Evolutionary conservation across 2,329 filamentous ascomycete species (phyloP).

Genomic region (Dothideomycetes sp.): DNA sequence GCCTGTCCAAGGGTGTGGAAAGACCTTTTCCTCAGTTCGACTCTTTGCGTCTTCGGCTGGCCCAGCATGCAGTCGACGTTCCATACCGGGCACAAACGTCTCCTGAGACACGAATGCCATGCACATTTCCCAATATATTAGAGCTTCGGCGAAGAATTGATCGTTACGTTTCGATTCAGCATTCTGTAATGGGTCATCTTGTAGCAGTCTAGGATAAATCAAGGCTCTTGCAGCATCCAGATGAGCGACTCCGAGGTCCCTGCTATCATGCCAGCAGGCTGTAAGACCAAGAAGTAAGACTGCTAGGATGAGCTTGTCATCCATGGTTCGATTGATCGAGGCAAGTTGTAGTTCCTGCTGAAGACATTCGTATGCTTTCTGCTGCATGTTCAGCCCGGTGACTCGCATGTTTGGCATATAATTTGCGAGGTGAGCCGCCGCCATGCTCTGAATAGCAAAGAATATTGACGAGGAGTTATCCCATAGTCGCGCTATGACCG

Average conservation of each 20-base stretch:
- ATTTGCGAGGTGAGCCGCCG: slow-evolving; percentile 16
- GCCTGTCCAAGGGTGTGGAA: slow-evolving; percentile 39
- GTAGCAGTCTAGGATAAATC: slow-evolving; percentile 32
- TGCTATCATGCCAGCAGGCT: slow-evolving; percentile 49
- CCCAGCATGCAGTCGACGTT: slow-evolving; percentile 1
- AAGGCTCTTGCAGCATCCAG: slow-evolving; percentile 36
- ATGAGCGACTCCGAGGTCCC: slow-evolving; percentile 43
- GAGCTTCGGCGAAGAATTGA: slow-evolving; percentile 46
- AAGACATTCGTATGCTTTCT: slow-evolving; percentile 32
- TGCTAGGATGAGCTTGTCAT: slow-evolving; percentile 32
- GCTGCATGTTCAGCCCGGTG: slow-evolving; percentile 14
- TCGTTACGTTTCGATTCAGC: slow-evolving; percentile 21
- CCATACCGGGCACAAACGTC: slow-evolving; percentile 10
- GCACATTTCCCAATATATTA: slow-evolving; percentile 50
- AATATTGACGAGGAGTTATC: slow-evolving; percentile 47
- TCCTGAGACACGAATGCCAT: slow-evolving; percentile 41
- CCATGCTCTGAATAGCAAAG: slow-evolving; percentile 52
- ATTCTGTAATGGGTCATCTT: slow-evolving; percentile 19
- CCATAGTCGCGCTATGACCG: slow-evolving; percentile 47
- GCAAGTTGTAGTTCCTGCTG: slow-evolving; percentile 28
- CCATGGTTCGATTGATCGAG: slow-evolving; percentile 11
- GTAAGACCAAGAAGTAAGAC: slow-evolving; percentile 49
- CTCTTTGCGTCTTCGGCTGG: slow-evolving; percentile 3
- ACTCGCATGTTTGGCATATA: slow-evolving; percentile 14
- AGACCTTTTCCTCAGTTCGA: neutral